Base-by-base conservation (phyloP, 2,329 filamentous ascomycete species). In the Colletotrichum sp. region DNA sequence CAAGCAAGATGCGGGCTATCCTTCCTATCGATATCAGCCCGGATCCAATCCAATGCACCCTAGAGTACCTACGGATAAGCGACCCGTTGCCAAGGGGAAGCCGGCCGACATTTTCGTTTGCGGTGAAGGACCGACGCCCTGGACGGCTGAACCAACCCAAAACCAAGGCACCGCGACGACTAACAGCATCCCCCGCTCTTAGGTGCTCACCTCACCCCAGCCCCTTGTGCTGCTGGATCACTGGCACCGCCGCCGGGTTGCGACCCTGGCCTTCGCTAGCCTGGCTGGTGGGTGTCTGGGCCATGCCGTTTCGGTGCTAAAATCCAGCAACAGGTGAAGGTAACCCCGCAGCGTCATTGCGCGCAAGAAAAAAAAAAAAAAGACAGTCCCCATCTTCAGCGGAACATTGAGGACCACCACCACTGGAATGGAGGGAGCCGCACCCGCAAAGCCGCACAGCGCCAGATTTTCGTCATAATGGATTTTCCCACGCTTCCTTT, bases 371-470 rank as follows among this genome's bases (percentile, higher is more conserved):
- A 52, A 48, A 38, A 38, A n/a, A 43, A n/a, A 52, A 24, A 52
- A n/a, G n/a, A 52, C 43, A n/a, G 69, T 28, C 16, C 61, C 74
- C 71, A 74, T 76, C 74, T 75, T 75, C 74, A 76, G 71, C 74
- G 74, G 63, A 57, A 76, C 74, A 75, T 66, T 75, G 68, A n/a
- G 21, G 16, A 52, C 43, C 61, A 57, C 43, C 61, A 57, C 30
- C 65, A 34, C 72, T 72, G 71, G 71, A 74, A 74, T 74, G 64
- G 43, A 64, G 24, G 58, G 36, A 70, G 72, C 48, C 61, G 52
- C 67, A 67, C 74, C 55, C 73, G 32, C 69, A 73, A 48, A 15
- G 26, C 43, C 36, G 38, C 58, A 61, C 58, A 52, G 43, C 43
- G 43, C 30, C 26, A 28, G 64, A 67, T 71, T 75, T 71, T 69